Evolutionary conservation across 306 rosid genomes (phyloP), one percentile per base, ranked within the genome.

Genomic region (Quercus aquifolioides): DNA sequence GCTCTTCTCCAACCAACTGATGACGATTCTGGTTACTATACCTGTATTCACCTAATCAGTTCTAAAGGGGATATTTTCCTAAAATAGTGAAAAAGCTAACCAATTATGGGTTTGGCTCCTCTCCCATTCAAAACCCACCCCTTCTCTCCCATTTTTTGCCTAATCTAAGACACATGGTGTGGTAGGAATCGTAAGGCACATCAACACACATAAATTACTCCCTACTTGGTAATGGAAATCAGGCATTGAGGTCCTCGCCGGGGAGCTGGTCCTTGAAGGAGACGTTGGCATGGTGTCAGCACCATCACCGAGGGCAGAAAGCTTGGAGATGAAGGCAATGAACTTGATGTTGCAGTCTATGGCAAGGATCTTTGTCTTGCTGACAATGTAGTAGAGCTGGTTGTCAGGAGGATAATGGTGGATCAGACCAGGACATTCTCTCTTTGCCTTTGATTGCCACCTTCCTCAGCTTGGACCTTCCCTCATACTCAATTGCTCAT

Each of bases 291-390:
- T 13, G 17, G 17, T 49, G 4, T 49, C 84, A 17, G 74, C 58
- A 41, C 86, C 89, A 49, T 13, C 17, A 63, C 83, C 84, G 49
- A 92, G 85, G 1, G 93, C 69, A 3, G 92, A 81, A 76, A 92
- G 98, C 74, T 88, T 92, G 62, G 94, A 72, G 4, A 89, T 19
- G 77, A 94, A 31, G 75, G 85, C 7, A 12, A 87, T 1, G 74
- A 94, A 87, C 75, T 94, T 94, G 84, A 78, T 82, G 81, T 75
- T 63, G 25, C 92, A 94, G 54, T 94, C 97, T n/a, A 91, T 94
- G 85, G 96, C 94, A 54, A 94, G 90, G 88, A 94, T 94, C 85
- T 94, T 94, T 41, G 98, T 94, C 63, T 92, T 97, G 15, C 98
- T 97, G 68, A 91, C 94, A 68, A 91, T 90, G 85, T 90, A 94